Conservation (phyloP, 192 early-diverging fungal species). For the Pilaira anomala region DNA sequence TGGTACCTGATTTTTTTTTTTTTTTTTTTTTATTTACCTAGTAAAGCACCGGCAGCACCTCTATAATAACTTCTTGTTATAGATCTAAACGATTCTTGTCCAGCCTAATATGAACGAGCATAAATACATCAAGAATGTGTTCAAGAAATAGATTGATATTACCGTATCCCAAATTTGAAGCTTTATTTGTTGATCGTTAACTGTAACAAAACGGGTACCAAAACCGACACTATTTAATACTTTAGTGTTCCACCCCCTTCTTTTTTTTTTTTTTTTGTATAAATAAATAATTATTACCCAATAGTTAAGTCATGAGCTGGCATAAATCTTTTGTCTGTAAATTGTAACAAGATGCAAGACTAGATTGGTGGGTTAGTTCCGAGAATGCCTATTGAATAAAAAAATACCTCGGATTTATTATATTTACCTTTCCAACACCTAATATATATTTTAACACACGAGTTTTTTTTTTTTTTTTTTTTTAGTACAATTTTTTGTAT, state of each 20-base stretch:
- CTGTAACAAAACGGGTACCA: slow-evolving; percentile 72
- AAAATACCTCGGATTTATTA: background rate
- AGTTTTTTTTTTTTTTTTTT: background rate
- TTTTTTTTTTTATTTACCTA: slow-evolving; percentile 53
- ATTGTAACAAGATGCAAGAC: slow-evolving; percentile 78
- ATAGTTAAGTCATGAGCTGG: slow-evolving; percentile 82
- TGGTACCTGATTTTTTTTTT: slow-evolving; percentile 1
- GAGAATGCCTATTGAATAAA: slow-evolving; percentile 6
- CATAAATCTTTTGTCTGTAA: slow-evolving; percentile 80
- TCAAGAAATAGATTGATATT: slow-evolving; percentile 17
- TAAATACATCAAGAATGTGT: background rate
- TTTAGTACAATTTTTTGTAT: background rate
- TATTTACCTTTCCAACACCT: slow-evolving; percentile 74
- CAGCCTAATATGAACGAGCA: slow-evolving; percentile 43
- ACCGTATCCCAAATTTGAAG: slow-evolving; percentile 95
- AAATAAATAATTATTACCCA: too few species aligned
- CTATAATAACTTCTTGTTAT: slow-evolving; percentile 85
- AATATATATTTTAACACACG: slow-evolving; percentile 4
- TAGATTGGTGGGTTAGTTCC: slow-evolving; percentile 7
- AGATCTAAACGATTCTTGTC: slow-evolving; percentile 82
- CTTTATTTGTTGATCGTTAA: slow-evolving; percentile 81
- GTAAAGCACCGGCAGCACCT: slow-evolving; percentile 72
- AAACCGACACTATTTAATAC: slow-evolving; percentile 60
- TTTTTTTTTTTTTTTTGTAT: background rate
- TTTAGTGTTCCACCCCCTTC: background rate